These are phyloP conservation scores for Peziza echinospora DNA, from an alignment of 495 filamentous ascomycete genomes.

Conservation along the genomic window DNA sequence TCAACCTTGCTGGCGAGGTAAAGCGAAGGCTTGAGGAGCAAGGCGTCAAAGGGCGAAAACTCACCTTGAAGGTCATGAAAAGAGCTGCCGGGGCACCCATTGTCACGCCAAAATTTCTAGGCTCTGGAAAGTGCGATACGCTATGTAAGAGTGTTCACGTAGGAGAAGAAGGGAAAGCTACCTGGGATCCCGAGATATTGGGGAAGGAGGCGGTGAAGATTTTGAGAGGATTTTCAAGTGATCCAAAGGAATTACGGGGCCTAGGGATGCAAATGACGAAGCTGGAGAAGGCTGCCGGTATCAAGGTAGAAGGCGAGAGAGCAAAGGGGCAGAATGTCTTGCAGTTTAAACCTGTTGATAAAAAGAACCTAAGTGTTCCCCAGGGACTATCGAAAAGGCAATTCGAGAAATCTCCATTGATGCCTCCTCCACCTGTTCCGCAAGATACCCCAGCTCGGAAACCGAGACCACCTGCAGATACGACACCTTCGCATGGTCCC, in stretches of 20 bases:
- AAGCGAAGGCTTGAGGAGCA: constrained; percentile 60
- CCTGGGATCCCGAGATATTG: constrained; percentile 45
- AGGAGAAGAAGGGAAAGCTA: constrained; percentile 67
- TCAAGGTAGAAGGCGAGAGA: constrained; percentile 24
- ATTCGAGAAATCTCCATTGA: no score
- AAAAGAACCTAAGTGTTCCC: no score
- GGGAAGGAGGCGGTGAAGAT: constrained; percentile 65
- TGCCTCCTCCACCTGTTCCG: no score
- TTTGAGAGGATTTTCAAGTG: constrained; percentile 58
- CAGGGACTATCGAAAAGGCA: no score
- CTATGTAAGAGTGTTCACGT: constrained; percentile 71
- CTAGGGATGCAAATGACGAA: constrained; percentile 83
- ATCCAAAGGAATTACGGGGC: constrained; percentile 73
- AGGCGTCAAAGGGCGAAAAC: constrained; percentile 59
- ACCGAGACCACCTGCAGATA: no score
- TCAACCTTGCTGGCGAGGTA: constrained; percentile 61
- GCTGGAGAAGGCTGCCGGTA: constrained; percentile 58
- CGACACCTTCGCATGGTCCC: no score
- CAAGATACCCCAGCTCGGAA: no score
- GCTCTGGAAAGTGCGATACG: constrained; percentile 83
- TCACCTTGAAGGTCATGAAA: constrained; percentile 86
- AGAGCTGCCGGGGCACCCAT: constrained; percentile 68
- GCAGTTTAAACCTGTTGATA: constrained; percentile 6
- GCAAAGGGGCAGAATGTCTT: constrained; percentile 14
- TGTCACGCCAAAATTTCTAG: constrained; percentile 83